Percentiles rank a stretch among this genome's conserved stretches.
Conservation (phyloP, 2,329 filamentous ascomycete species). For the Diaporthe vaccinii region DNA sequence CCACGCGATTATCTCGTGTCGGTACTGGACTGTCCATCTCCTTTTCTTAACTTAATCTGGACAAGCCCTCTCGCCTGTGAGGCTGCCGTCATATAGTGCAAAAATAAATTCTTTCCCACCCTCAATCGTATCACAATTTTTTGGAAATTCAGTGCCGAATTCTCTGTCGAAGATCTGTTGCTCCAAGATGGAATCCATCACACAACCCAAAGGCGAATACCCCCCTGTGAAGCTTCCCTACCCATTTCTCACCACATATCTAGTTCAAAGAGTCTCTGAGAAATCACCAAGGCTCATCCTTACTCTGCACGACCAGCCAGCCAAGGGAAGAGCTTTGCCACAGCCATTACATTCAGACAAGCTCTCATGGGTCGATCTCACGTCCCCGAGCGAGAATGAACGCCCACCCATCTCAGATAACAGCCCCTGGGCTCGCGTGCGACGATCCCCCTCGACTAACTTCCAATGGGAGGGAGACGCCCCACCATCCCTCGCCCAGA, state of each 20-base stretch:
- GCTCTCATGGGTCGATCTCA: constrained; percentile 54
- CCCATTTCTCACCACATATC: constrained; percentile 60
- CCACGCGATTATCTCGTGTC: neutral
- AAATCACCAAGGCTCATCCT: constrained; percentile 47
- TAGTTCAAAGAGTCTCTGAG: constrained; percentile 49
- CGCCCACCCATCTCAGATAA: constrained; percentile 48
- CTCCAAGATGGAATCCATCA: constrained; percentile 42
- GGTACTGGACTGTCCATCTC: neutral
- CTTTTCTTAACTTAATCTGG: neutral
- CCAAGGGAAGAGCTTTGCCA: constrained; percentile 49
- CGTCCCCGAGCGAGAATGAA: constrained; percentile 44
- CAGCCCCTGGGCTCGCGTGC: constrained; percentile 58
- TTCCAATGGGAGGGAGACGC: constrained; percentile 55
- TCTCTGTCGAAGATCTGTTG: neutral
- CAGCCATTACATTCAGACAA: constrained; percentile 55
- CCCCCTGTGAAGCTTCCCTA: constrained; percentile 60
- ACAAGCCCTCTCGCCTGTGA: neutral
- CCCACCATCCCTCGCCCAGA: constrained; percentile 57
- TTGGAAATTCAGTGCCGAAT: neutral
- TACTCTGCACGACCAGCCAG: constrained; percentile 51
- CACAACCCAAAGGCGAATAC: constrained; percentile 40
- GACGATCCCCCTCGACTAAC: constrained; percentile 56
- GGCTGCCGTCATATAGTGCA: constrained; percentile 11
- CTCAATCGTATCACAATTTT: no score
- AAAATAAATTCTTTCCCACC: neutral